These are phyloP conservation scores for Scedosporium apiospermum DNA, from an alignment of 2,329 filamentous ascomycete species.

Conservation along the genomic window DNA sequence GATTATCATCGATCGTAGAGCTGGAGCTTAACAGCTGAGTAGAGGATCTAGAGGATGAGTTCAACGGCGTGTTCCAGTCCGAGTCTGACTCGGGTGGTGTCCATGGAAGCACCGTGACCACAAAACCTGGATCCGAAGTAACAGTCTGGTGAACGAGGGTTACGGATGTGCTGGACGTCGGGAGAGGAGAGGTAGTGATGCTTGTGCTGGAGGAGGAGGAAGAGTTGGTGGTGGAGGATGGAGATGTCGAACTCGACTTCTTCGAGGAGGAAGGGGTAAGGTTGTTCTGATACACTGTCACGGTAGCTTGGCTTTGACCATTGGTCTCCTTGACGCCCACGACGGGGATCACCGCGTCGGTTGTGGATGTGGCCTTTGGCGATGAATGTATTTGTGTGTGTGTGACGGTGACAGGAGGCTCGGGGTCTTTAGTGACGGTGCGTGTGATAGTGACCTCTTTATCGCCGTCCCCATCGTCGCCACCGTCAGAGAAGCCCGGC, in stretches of 20 bases:
- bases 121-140: neutral
- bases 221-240: neutral
- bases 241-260: neutral
- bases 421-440: neutral
- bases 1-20: neutral
- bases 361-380: neutral
- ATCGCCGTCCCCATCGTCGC: neutral
- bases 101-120: neutral
- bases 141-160: neutral
- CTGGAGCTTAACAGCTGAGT: neutral
- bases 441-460: neutral
- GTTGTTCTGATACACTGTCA: neutral
- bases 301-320: neutral
- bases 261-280: neutral
- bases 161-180: neutral
- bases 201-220: neutral
- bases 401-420: neutral
- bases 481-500: neutral
- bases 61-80: neutral
- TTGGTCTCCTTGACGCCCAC: conserved; percentile 5
- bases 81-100: neutral
- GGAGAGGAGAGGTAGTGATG: neutral
- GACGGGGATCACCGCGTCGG: neutral
- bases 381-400: neutral
- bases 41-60: neutral